Conservation (phyloP, 1,284 basidiomycete species). For the Athelia sp. region DNA sequence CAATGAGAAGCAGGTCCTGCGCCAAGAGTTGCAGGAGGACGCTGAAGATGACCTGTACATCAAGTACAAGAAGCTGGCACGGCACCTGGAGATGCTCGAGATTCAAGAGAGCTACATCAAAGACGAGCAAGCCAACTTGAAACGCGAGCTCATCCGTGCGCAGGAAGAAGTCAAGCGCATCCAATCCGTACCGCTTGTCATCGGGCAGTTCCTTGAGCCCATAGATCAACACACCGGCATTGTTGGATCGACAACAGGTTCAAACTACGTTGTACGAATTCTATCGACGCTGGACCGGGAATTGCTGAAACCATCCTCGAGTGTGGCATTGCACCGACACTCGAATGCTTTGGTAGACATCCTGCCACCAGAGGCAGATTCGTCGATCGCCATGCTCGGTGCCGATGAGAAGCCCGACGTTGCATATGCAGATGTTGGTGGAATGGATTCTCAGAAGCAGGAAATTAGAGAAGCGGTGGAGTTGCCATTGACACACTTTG, state of each 20-base stretch:
- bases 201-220: constrained; percentile 98
- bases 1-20: constrained; percentile 82
- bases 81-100: constrained; percentile 91
- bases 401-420: constrained; percentile 94
- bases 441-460: constrained; percentile 98
- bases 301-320: constrained; percentile 93
- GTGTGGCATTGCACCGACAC: constrained; percentile 96
- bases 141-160: constrained; percentile 95
- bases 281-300: constrained; percentile 97
- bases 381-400: constrained; percentile 91
- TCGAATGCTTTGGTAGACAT: constrained; percentile 99
- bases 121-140: constrained; percentile 97
- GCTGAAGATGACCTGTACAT: constrained; percentile 82
- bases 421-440: constrained; percentile 87
- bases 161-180: constrained; percentile 99
- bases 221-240: constrained; percentile 98
- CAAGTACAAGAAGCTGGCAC: constrained; percentile 91
- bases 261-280: constrained; percentile 98
- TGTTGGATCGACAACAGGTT: constrained; percentile 96
- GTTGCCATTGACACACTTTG: constrained; percentile 95
- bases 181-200: constrained; percentile 98
- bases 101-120: constrained; percentile 99
- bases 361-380: constrained; percentile 97
- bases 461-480: constrained; percentile 99
- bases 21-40: constrained; percentile 76